Evolutionary conservation across 1,139 yeast genomes (phyloP).

Genomic region (Yamadazyma sp.): DNA sequence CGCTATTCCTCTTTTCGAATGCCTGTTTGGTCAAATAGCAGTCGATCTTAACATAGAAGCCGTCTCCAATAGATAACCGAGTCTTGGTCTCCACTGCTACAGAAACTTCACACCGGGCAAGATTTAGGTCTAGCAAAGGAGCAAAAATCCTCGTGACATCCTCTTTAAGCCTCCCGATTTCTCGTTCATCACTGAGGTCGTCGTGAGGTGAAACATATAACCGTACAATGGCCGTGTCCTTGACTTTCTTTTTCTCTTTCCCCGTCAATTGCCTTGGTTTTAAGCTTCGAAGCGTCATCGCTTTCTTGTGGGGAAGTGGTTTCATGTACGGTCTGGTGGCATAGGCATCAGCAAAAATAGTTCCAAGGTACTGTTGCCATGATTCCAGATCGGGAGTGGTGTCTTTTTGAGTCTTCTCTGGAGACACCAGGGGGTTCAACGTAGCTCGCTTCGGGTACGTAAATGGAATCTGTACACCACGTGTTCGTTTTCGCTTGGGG

Average conservation of each 20-base stretch:
- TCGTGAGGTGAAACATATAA: slow-evolving; percentile 26
- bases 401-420: slow-evolving; percentile 6
- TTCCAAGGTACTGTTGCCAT: slow-evolving; percentile 54
- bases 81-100: slow-evolving; percentile 59
- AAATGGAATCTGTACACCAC: slow-evolving; percentile 15
- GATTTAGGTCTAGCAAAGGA: slow-evolving; percentile 60
- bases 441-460: slow-evolving; percentile 11
- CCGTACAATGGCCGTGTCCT: slow-evolving; percentile 33
- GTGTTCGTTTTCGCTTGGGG: slow-evolving; percentile 15
- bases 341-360: slow-evolving; percentile 74
- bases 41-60: slow-evolving; percentile 62
- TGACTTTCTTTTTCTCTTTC: slow-evolving; percentile 20
- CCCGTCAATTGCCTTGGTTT: slow-evolving; percentile 29
- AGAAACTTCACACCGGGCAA: slow-evolving; percentile 57
- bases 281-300: slow-evolving; percentile 36
- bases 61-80: slow-evolving; percentile 70
- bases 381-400: neutral
- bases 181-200: slow-evolving; percentile 38
- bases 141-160: slow-evolving; percentile 67
- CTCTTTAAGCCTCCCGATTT: slow-evolving; percentile 77
- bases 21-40: slow-evolving; percentile 56
- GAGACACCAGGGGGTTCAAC: slow-evolving; percentile 10
- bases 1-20: slow-evolving; percentile 32
- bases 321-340: slow-evolving; percentile 73
- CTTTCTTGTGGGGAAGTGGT: slow-evolving; percentile 53